phyloP scores from a whole-genome alignment of 345 rosid genomes.

The Citrus inodora region DNA sequence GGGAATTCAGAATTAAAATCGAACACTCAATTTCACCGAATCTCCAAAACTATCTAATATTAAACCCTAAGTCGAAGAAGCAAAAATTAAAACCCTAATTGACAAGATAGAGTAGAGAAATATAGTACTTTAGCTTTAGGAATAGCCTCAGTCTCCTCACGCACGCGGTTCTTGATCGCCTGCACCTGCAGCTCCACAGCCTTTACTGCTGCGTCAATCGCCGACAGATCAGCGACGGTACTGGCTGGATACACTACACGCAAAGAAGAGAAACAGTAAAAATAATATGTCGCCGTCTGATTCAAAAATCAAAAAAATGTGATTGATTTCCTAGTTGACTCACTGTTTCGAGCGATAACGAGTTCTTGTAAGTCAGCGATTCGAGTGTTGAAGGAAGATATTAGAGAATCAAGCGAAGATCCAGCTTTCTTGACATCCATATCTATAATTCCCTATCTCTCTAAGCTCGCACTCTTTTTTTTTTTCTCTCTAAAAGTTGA shows the following conservation, averaged over 20 bases:
- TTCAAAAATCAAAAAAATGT: not conserved
- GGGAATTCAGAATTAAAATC: not conserved
- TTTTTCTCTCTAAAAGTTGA: not conserved
- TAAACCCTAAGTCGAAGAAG: not conserved
- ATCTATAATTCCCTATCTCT: not conserved
- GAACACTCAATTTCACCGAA: not conserved
- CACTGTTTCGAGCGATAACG: conserved; percentile 89
- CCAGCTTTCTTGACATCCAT: conserved; percentile 77
- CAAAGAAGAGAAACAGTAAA: not conserved
- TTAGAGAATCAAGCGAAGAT: conserved; percentile 62
- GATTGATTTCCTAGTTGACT: conserved; percentile 21
- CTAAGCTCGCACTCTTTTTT: not conserved
- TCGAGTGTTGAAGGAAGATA: conserved; percentile 61
- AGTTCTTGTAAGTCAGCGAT: conserved; percentile 80
- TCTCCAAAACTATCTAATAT: not conserved
- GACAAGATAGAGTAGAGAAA: not conserved
- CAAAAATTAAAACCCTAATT: not conserved
- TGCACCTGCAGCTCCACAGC: conserved; percentile 83
- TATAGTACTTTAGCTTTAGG: conserved; percentile 73
- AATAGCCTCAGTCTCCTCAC: conserved; percentile 73
- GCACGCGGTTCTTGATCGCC: conserved; percentile 67
- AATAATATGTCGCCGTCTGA: not conserved
- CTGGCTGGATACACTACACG: conserved; percentile 79
- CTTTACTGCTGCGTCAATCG: conserved; percentile 63
- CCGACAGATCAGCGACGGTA: conserved; percentile 60